These are phyloP conservation scores for Fusarium devonianum DNA, from an alignment of 2,329 filamentous ascomycete species.

Conservation along the genomic window DNA sequence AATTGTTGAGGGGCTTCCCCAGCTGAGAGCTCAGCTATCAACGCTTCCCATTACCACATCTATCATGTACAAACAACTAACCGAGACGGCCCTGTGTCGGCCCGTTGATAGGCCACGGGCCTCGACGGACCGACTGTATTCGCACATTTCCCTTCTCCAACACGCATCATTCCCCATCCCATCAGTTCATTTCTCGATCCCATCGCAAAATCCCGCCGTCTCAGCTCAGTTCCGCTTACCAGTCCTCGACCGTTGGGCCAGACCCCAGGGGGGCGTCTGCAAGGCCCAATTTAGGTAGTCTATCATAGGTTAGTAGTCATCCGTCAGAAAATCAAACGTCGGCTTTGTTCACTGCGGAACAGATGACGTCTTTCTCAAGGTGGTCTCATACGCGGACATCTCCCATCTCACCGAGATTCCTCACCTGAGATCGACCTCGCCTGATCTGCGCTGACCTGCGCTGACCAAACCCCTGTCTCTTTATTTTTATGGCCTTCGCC, in stretches of 20 bases:
- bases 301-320: too few species aligned
- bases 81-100: slow-evolving; percentile 32
- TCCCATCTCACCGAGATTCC: slow-evolving; percentile 38
- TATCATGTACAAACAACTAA: slow-evolving; percentile 21
- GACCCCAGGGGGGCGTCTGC: slow-evolving; percentile 24
- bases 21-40: slow-evolving; percentile 5
- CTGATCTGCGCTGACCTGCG: slow-evolving; percentile 34
- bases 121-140: slow-evolving; percentile 38
- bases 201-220: slow-evolving; percentile 22
- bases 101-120: slow-evolving; percentile 36
- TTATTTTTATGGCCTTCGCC: slow-evolving; percentile 1
- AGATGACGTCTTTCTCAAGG: too few species aligned
- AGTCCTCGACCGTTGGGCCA: slow-evolving; percentile 13
- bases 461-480: slow-evolving; percentile 31
- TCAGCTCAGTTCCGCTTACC: slow-evolving; percentile 29
- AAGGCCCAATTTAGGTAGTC: slow-evolving; percentile 4
- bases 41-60: slow-evolving; percentile 4
- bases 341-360: too few species aligned
- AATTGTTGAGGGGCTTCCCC: slow-evolving; percentile 26
- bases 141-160: slow-evolving; percentile 9
- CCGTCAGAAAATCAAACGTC: slow-evolving; percentile 5
- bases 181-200: slow-evolving; percentile 28
- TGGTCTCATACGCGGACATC: slow-evolving; percentile 39
- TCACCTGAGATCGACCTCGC: slow-evolving; percentile 36
- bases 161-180: slow-evolving; percentile 1